A percentile compares a stretch with the other conserved stretches of the same genome.
Conservation (phyloP, 108 stramenopile genomes). For the Cyclostephanos invisitatus region DNA sequence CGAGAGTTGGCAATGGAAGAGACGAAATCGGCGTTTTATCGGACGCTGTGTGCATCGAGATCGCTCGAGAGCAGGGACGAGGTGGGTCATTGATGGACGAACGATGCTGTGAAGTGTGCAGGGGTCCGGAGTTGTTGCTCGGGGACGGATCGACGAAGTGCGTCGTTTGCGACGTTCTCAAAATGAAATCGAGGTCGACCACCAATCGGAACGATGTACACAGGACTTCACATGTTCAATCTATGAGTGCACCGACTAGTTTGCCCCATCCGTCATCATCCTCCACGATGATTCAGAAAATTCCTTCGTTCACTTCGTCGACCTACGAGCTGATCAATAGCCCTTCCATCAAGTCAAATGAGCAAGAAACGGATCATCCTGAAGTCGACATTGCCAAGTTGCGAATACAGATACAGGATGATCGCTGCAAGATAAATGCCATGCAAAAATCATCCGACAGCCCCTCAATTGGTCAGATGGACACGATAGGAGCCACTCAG, state of each 20-base stretch:
- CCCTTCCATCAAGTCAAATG: slow-evolving; percentile 18
- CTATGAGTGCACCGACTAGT: not conserved
- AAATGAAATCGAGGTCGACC: slow-evolving; percentile 2
- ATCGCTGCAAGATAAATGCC: slow-evolving; percentile 30
- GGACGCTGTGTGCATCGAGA: slow-evolving; percentile 30
- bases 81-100: slow-evolving; percentile 17
- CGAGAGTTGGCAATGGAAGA: slow-evolving; percentile 19
- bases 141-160: slow-evolving; percentile 18
- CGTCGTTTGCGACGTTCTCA: slow-evolving; percentile 20
- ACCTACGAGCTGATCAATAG: not conserved
- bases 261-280: not conserved
- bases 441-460: slow-evolving; percentile 17
- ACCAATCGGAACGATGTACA: not conserved
- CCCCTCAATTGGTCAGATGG: slow-evolving; percentile 1
- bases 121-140: slow-evolving; percentile 8
- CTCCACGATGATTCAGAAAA: not conserved
- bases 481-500: not conserved
- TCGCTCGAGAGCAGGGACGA: slow-evolving; percentile 16
- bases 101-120: slow-evolving; percentile 24
- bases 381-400: slow-evolving; percentile 16
- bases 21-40: slow-evolving; percentile 29
- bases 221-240: not conserved
- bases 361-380: not conserved
- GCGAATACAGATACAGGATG: slow-evolving; percentile 24
- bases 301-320: not conserved